phyloP scores from a whole-genome alignment of 495 filamentous ascomycete genomes.

The Letharia columbiana region DNA sequence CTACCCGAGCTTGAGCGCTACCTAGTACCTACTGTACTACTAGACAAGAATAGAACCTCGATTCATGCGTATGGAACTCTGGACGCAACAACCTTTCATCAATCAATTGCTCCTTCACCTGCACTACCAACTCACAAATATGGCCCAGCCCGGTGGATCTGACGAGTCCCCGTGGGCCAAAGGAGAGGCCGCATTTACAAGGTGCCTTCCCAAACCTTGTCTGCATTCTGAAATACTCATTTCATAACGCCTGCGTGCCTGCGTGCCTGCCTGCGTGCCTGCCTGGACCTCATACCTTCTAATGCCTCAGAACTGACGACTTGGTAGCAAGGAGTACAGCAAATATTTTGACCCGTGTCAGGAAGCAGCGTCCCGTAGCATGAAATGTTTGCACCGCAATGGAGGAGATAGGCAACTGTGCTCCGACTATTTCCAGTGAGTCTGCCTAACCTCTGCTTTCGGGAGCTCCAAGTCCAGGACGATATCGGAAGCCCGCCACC shows the following conservation, averaged over 20 bases:
- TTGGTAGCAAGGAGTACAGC: constrained; percentile 64
- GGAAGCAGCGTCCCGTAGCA: constrained; percentile 77
- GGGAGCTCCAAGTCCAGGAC: background rate
- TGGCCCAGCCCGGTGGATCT: constrained; percentile 10
- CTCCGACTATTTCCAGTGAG: constrained; percentile 87
- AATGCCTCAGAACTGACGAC: constrained; percentile 10
- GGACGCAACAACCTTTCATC: background rate
- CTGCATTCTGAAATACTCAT: background rate
- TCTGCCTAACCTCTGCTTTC: constrained; percentile 2
- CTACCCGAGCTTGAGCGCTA: background rate
- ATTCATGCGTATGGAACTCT: background rate
- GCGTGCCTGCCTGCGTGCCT: background rate
- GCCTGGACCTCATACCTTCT: background rate
- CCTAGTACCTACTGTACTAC: background rate
- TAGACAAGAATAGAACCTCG: background rate
- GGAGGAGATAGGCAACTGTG: constrained; percentile 79
- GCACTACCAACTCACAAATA: constrained; percentile 1
- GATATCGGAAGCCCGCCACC: constrained; percentile 12
- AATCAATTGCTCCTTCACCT: background rate
- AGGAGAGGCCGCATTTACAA: constrained; percentile 20
- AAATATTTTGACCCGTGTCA: constrained; percentile 93
- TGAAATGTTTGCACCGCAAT: constrained; percentile 82
- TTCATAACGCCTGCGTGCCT: background rate
- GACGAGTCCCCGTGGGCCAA: constrained; percentile 23
- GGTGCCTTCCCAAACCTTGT: constrained; percentile 15